phyloP scores from a whole-genome alignment of 176 grass and related monocot species.

The Poa pratensis region DNA sequence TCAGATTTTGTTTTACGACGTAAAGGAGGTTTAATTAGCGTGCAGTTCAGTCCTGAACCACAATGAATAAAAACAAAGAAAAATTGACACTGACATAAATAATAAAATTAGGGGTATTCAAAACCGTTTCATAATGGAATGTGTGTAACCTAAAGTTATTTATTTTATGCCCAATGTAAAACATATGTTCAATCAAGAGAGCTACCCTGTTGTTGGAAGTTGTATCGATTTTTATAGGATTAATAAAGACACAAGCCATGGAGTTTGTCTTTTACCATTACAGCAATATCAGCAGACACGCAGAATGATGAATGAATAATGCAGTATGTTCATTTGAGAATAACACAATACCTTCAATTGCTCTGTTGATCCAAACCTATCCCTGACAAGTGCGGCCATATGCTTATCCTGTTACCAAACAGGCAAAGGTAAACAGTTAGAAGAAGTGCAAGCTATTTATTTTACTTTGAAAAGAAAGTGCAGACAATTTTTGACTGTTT shows the following conservation, averaged over 20 bases:
- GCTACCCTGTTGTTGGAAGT: neutral
- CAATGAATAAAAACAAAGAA: constrained; percentile 6
- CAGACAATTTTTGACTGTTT: neutral
- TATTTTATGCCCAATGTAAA: neutral
- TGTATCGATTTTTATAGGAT: neutral
- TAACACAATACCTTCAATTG: constrained; percentile 66
- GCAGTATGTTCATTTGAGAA: neutral
- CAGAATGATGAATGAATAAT: neutral
- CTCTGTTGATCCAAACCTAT: constrained; percentile 76
- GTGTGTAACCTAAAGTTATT: neutral
- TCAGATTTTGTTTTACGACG: neutral
- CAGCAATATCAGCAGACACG: neutral
- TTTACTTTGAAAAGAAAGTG: neutral
- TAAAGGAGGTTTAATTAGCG: neutral
- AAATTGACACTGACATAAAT: neutral
- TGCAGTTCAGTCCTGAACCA: neutral
- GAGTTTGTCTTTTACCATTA: neutral
- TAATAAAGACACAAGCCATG: neutral
- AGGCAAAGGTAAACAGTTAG: neutral
- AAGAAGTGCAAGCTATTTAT: neutral
- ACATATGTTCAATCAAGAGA: neutral
- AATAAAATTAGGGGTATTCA: neutral
- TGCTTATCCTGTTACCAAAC: constrained; percentile 66
- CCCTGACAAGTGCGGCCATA: constrained; percentile 79
- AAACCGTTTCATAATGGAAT: neutral